These are phyloP conservation scores for Garcia nutans DNA, from an alignment of 345 rosid genomes.

Conservation along the genomic window DNA sequence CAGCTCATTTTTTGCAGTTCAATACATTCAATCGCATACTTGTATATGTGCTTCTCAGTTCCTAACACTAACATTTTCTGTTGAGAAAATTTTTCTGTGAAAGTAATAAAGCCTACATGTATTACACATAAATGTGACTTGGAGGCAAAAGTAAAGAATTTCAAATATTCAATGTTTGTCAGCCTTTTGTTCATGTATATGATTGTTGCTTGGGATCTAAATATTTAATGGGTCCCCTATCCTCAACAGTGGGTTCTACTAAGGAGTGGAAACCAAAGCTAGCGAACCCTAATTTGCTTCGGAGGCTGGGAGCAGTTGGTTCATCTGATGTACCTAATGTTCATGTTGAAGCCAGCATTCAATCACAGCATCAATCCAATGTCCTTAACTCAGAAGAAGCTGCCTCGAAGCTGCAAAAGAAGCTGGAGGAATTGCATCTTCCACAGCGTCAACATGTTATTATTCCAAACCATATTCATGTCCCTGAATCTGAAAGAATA, in stretches of 20 bases:
- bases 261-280: conserved; percentile 97
- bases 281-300: conserved; percentile 46
- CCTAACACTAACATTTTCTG: not conserved
- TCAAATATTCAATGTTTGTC: not conserved
- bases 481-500: conserved; percentile 87
- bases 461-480: conserved; percentile 84
- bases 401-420: conserved; percentile 60
- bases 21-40: too few relatives aligned
- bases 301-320: conserved; percentile 47
- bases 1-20: too few relatives aligned
- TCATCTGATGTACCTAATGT: conserved; percentile 44
- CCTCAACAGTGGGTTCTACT: conserved; percentile 48
- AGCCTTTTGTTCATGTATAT: not conserved
- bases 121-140: not conserved
- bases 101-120: not conserved
- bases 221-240: conserved; percentile 17
- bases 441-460: conserved; percentile 87
- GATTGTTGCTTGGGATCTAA: conserved; percentile 17
- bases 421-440: conserved; percentile 69
- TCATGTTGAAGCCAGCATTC: conserved; percentile 47
- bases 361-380: conserved; percentile 35
- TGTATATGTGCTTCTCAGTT: too few relatives aligned
- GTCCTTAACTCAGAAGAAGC: conserved; percentile 54
- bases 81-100: not conserved
- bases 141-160: not conserved